These are phyloP conservation scores for Acacia crassicarpa DNA, from an alignment of 306 rosid genomes.

Conservation along the genomic window DNA sequence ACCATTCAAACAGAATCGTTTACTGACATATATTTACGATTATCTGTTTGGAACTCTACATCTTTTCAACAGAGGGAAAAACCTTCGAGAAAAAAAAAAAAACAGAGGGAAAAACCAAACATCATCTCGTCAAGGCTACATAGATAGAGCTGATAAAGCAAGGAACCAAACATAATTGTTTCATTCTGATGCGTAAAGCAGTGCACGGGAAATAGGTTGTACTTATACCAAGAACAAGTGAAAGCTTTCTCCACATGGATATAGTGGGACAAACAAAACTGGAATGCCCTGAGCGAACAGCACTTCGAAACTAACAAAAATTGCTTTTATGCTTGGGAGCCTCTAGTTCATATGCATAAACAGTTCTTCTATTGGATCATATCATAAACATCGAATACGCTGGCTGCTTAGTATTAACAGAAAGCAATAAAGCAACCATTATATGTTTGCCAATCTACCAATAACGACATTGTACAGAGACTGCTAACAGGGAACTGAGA, in stretches of 20 bases:
- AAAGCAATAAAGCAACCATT: neutral
- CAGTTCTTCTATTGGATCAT: neutral
- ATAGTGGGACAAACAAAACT: neutral
- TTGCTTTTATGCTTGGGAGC: neutral
- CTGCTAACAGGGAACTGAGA: constrained; percentile 11
- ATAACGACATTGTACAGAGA: constrained; percentile 7
- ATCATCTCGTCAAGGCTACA: neutral
- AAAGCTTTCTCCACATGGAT: neutral
- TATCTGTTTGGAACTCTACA: neutral
- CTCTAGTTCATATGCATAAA: neutral
- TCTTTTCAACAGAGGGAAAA: neutral
- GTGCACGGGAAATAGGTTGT: neutral
- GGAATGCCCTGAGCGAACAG: neutral
- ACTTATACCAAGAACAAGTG: neutral
- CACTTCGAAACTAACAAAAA: neutral
- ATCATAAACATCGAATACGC: neutral
- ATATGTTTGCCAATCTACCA: constrained; percentile 7
- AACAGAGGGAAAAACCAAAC: too few species aligned
- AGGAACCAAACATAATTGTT: neutral
- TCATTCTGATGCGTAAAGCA: neutral
- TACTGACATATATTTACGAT: too few species aligned
- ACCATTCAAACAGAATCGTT: neutral
- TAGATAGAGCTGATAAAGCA: neutral
- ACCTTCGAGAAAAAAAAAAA: too few species aligned
- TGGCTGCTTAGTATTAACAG: neutral